phyloP scores from a whole-genome alignment of 1,139 yeast species.

The Geotrichum bryndzae region DNA sequence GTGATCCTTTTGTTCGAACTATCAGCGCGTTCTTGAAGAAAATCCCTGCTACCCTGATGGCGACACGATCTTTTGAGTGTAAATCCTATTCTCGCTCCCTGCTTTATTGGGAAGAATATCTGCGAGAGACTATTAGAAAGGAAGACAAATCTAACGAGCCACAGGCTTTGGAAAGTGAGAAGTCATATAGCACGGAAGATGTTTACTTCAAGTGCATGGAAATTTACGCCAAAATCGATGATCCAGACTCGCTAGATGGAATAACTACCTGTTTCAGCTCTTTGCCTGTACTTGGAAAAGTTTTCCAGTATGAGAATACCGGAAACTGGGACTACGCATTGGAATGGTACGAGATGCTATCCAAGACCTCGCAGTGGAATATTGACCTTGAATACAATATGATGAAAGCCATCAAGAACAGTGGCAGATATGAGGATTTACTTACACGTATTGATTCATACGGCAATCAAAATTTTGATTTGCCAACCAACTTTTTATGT shows the following conservation, averaged over 20 bases:
- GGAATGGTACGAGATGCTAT: conserved; percentile 71
- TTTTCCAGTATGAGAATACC: conserved; percentile 74
- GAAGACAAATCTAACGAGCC: conserved; percentile 23
- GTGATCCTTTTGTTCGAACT: conserved; percentile 20
- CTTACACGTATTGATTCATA: conserved; percentile 30
- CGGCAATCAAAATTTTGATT: not conserved
- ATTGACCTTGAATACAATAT: conserved; percentile 39
- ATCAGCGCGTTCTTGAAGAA: conserved; percentile 44
- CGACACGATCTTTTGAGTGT: conserved; percentile 74
- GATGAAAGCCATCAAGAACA: conserved; percentile 51
- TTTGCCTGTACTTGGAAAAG: conserved; percentile 61
- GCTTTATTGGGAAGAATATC: conserved; percentile 76
- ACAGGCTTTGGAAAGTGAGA: conserved; percentile 29
- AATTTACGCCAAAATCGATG: conserved; percentile 83
- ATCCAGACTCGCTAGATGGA: conserved; percentile 87
- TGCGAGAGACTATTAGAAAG: conserved; percentile 39
- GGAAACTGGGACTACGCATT: conserved; percentile 86
- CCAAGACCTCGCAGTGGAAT: conserved; percentile 38
- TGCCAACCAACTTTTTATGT: conserved; percentile 35
- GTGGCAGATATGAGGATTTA: conserved; percentile 51
- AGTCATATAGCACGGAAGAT: conserved; percentile 31
- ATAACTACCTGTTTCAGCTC: conserved; percentile 68
- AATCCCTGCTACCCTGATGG: conserved; percentile 67
- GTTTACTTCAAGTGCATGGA: conserved; percentile 46
- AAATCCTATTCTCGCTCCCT: conserved; percentile 84